Conservation (phyloP, 2,329 filamentous ascomycete genomes). For the Cordyceps tenuipes region DNA sequence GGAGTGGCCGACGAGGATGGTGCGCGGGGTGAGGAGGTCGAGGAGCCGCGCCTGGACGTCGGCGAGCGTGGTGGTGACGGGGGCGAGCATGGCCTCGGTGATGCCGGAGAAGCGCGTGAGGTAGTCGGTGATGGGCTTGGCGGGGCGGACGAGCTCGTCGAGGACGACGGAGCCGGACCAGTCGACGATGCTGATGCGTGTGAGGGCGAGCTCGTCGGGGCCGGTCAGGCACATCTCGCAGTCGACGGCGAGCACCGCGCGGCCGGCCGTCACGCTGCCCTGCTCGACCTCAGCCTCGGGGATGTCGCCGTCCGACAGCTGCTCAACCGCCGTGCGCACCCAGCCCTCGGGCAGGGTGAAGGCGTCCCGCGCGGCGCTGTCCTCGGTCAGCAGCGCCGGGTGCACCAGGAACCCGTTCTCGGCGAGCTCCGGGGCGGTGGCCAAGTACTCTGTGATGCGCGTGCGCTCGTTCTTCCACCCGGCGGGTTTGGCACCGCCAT, state of each 20-base stretch:
- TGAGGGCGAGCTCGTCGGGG: slow-evolving; percentile 70
- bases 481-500: slow-evolving; percentile 49
- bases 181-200: slow-evolving; percentile 75
- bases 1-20: slow-evolving; percentile 73
- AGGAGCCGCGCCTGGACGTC: slow-evolving; percentile 79
- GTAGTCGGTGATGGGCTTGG: slow-evolving; percentile 83
- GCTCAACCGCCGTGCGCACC: slow-evolving; percentile 67
- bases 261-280: slow-evolving; percentile 76
- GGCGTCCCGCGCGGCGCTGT: slow-evolving; percentile 42
- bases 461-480: slow-evolving; percentile 69
- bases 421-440: slow-evolving; percentile 61
- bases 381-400: slow-evolving; percentile 60
- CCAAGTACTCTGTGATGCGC: slow-evolving; percentile 71
- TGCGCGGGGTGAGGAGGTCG: slow-evolving; percentile 59
- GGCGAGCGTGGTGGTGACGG: slow-evolving; percentile 71
- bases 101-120: slow-evolving; percentile 90
- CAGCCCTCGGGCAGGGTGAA: slow-evolving; percentile 60
- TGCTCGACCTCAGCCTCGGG: slow-evolving; percentile 64
- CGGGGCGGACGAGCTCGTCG: slow-evolving; percentile 87
- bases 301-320: slow-evolving; percentile 57
- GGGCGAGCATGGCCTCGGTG: slow-evolving; percentile 72
- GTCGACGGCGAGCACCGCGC: slow-evolving; percentile 73
- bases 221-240: slow-evolving; percentile 97
- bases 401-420: slow-evolving; percentile 83
- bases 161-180: slow-evolving; percentile 79